phyloP scores from a whole-genome alignment of 441 rosid genomes.

The Bruguiera hainesii region DNA sequence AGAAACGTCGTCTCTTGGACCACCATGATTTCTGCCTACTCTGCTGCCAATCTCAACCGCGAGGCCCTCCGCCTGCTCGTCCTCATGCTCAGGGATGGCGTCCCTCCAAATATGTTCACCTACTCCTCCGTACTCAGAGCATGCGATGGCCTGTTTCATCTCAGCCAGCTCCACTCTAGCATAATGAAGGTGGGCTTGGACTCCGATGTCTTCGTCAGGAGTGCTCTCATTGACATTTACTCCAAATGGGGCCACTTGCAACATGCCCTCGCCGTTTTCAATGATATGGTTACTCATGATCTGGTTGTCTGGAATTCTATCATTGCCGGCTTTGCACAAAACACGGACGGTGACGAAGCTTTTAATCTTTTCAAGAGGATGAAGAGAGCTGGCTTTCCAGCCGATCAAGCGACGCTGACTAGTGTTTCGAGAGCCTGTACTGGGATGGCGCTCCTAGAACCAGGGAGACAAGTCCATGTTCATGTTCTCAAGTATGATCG shows the following conservation, averaged over 20 bases:
- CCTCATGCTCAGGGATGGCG: constrained; percentile 58
- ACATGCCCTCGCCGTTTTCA: constrained; percentile 44
- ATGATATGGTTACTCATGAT: constrained; percentile 63
- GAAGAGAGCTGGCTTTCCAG: constrained; percentile 61
- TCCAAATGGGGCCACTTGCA: constrained; percentile 50
- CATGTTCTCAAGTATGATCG: constrained; percentile 59
- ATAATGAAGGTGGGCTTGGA: constrained; percentile 55
- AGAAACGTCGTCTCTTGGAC: constrained; percentile 73
- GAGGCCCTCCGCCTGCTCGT: constrained; percentile 51
- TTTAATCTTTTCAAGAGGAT: constrained; percentile 56
- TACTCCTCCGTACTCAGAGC: constrained; percentile 65
- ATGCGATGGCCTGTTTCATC: constrained; percentile 35
- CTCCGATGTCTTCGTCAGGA: constrained; percentile 66
- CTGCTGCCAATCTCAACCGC: constrained; percentile 32
- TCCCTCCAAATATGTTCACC: constrained; percentile 63
- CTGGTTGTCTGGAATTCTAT: constrained; percentile 75
- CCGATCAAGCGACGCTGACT: constrained; percentile 57
- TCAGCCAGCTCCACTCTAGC: constrained; percentile 58
- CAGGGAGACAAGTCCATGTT: constrained; percentile 75
- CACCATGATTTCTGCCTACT: constrained; percentile 59
- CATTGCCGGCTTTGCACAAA: constrained; percentile 69
- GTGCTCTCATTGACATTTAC: constrained; percentile 68
- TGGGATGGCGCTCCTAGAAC: constrained; percentile 52
- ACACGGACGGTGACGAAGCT: constrained; percentile 54
- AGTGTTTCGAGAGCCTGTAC: constrained; percentile 75